A percentile compares a stretch with the other conserved stretches of the same genome.
Evolutionary conservation across 1,284 basidiomycete species (phyloP).

Genomic region (Fomitiporia mediterranea): DNA sequence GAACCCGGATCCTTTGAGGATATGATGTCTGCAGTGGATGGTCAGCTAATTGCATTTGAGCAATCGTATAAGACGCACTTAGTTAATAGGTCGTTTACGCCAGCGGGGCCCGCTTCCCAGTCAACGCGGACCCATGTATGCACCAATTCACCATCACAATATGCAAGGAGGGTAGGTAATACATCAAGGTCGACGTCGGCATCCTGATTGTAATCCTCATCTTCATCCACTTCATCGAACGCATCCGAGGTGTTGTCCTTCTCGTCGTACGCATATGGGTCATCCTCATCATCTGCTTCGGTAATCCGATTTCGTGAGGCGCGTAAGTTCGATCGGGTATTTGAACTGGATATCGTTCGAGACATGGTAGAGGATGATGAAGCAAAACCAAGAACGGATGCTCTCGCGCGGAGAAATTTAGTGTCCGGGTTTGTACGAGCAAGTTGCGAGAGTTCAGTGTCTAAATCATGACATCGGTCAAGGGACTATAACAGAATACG

Average conservation of each 20-base stretch:
- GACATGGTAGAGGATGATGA: conserved; percentile 31
- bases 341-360: conserved; percentile 16
- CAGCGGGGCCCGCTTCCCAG: conserved; percentile 68
- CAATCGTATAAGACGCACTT: conserved; percentile 39
- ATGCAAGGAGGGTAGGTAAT: conserved; percentile 79
- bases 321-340: conserved; percentile 23
- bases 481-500: no score
- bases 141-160: conserved; percentile 75
- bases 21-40: conserved; percentile 36
- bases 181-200: conserved; percentile 72
- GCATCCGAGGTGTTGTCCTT: conserved; percentile 35
- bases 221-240: conserved; percentile 30
- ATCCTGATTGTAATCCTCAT: conserved; percentile 30
- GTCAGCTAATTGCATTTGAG: not conserved
- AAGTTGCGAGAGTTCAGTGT: conserved; percentile 62
- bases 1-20: conserved; percentile 35
- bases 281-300: conserved; percentile 44
- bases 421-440: conserved; percentile 67
- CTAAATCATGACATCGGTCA: conserved; percentile 67
- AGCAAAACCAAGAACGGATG: conserved; percentile 75
- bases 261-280: conserved; percentile 38
- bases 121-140: conserved; percentile 83
- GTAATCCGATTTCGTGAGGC: conserved; percentile 21
- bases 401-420: conserved; percentile 75
- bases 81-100: conserved; percentile 62